Evolutionary conservation across 257 asterid genomes (phyloP), one percentile per base, ranked within the genome.

Genomic region (Henckelia pumila): DNA sequence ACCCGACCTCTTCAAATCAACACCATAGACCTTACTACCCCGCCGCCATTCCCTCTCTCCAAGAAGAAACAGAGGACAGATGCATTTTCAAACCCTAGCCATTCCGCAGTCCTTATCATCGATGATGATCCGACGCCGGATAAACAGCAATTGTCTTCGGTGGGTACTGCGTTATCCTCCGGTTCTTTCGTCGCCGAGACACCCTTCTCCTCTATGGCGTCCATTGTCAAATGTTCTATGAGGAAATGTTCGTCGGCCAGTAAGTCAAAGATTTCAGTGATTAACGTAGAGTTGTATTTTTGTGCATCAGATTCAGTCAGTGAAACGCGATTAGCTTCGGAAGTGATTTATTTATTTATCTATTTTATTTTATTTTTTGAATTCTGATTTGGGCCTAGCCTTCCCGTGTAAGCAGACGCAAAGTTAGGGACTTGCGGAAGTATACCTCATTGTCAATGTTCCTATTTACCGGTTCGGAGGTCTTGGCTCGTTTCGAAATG

Each of bases 21-120:
- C 28, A 29, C 85, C 73, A 75, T 88, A 61, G 97, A 86, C 79
- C 90, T 88, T 59, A 75, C 82, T 14, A 88, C 97, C 17, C 97
- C 97, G 17, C 78, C 84, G 19, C 67, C 77, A 9, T 61, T 68
- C 55, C 70, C 69, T 21, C 74, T 72, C 44, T 74, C 83, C 50
- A 92, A 81, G 77, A 88, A 90, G 87, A 90, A 88, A 65, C 94
- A 67, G 55, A 80, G 87, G 64, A 80, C 70, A 22, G 84, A 76
- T 35, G 56, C 63, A 8, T 22, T 63, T 60, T 35, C 81, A 30
- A 80, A 73, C 83, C 83, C 79, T 85, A 80, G 78, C 21, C 52
- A 71, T 30, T 32, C 86, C n/a, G 56, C 88, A n/a, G 79, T 86
- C 26, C 68, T 89, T 63, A 47, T 88, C 68, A 82, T 93, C 53